These are phyloP conservation scores for Calonectria fujianensis DNA, from an alignment of 2,329 filamentous ascomycete genomes.

Conservation along the genomic window DNA sequence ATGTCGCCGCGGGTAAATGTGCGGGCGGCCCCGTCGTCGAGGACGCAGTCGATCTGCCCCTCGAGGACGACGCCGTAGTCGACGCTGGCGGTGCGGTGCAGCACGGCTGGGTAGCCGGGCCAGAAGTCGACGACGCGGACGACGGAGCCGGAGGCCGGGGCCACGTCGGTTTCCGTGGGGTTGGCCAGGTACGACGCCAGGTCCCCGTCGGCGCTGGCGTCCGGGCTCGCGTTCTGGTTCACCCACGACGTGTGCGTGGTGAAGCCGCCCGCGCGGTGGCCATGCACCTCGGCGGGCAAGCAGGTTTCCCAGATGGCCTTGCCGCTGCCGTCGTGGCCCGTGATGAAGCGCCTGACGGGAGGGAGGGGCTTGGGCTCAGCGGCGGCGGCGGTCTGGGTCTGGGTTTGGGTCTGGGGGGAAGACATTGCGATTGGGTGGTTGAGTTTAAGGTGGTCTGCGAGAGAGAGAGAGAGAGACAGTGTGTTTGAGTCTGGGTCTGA, in stretches of 20 bases:
- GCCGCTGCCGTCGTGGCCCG: constrained; percentile 46
- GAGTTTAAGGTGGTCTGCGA: constrained; percentile 9
- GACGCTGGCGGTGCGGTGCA: constrained; percentile 52
- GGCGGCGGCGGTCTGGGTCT: not conserved
- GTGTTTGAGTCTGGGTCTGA: constrained; percentile 14
- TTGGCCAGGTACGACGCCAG: constrained; percentile 46
- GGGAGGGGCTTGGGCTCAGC: constrained; percentile 42
- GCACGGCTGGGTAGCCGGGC: constrained; percentile 45
- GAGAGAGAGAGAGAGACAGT: not conserved
- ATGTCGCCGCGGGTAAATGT: constrained; percentile 49
- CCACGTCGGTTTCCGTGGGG: constrained; percentile 44
- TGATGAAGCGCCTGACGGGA: constrained; percentile 48
- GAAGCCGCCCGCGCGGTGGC: constrained; percentile 46
- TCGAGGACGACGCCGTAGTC: constrained; percentile 51
- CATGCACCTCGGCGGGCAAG: constrained; percentile 42
- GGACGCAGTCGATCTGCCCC: constrained; percentile 49
- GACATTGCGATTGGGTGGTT: constrained; percentile 37
- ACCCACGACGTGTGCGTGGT: constrained; percentile 47
- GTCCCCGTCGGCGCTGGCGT: constrained; percentile 44
- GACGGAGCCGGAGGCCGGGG: constrained; percentile 45
- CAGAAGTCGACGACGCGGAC: constrained; percentile 51
- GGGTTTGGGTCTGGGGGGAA: constrained; percentile 23
- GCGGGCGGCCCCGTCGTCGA: constrained; percentile 46
- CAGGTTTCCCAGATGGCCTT: constrained; percentile 47
- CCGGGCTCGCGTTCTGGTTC: constrained; percentile 43